Conservation (phyloP, 805 yeast genomes). For the Candida montana region DNA sequence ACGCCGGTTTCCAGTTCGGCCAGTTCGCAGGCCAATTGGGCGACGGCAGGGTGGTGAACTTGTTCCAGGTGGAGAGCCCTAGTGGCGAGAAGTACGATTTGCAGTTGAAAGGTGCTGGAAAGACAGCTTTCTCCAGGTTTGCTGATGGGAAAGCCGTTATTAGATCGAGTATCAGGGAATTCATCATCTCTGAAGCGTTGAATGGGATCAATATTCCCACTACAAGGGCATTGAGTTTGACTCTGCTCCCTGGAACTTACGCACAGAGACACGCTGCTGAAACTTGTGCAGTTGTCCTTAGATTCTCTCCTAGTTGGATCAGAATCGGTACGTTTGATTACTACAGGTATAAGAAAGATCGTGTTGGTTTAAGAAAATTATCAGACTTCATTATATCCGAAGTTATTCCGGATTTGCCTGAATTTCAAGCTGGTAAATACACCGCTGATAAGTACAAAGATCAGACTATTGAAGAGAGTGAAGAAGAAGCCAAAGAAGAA, state of each 20-base stretch:
- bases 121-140: conserved; percentile 87
- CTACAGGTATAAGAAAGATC: conserved; percentile 67
- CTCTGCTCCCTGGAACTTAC: conserved; percentile 64
- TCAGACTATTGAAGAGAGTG: conserved; percentile 23
- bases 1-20: conserved; percentile 97
- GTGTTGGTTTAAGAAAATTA: conserved; percentile 53
- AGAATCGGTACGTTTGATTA: conserved; percentile 86
- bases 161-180: conserved; percentile 84
- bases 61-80: conserved; percentile 61
- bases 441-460: conserved; percentile 18
- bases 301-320: conserved; percentile 85
- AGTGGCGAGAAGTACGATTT: conserved; percentile 43
- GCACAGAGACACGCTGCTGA: conserved; percentile 74
- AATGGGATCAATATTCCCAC: conserved; percentile 81
- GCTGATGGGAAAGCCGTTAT: conserved; percentile 96
- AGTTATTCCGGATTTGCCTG: conserved; percentile 40
- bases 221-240: conserved; percentile 74
- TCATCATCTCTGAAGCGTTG: conserved; percentile 75
- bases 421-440: conserved; percentile 20
- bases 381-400: conserved; percentile 70
- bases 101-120: conserved; percentile 89
- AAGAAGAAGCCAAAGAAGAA: conserved; percentile 17
- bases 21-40: conserved; percentile 96
- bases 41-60: conserved; percentile 84
- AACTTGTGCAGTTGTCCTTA: conserved; percentile 75